Conservation (phyloP, 495 filamentous ascomycete species). For the Penicillium flavigenum region DNA sequence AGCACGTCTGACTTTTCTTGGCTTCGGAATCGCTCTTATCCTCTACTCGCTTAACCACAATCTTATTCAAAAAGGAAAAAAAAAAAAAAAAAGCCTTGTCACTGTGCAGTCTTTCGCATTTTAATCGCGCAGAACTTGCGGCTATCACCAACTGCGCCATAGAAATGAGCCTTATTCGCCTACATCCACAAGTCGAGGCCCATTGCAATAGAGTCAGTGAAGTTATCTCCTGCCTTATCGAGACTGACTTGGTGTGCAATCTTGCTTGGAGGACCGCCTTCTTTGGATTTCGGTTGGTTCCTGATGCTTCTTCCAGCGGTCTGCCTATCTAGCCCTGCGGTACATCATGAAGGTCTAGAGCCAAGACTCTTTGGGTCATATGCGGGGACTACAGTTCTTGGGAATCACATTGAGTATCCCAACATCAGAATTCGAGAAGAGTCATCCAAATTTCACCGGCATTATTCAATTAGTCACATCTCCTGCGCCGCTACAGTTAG, state of each 20-base stretch:
- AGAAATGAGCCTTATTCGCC: conserved; percentile 8
- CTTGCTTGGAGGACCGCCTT: neutral
- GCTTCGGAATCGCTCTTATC: neutral
- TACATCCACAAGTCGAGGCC: neutral
- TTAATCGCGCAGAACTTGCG: conserved; percentile 16
- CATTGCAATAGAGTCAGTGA: conserved; percentile 2
- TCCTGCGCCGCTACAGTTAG: conserved; percentile 14
- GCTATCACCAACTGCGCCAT: conserved; percentile 44
- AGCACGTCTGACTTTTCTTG: neutral
- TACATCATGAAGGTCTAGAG: neutral
- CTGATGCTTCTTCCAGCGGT: neutral
- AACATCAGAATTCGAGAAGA: neutral
- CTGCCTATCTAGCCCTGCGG: neutral
- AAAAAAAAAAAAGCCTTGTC: conserved; percentile 13
- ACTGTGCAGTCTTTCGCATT: conserved; percentile 15
- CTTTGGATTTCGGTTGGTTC: neutral
- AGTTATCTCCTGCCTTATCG: neutral
- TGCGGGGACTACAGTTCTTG: neutral
- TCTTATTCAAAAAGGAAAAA: neutral
- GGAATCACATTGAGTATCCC: neutral
- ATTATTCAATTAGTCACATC: neutral
- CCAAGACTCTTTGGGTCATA: neutral
- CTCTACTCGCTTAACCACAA: neutral
- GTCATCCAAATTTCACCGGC: neutral
- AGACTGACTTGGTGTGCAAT: neutral